Percentiles rank a stretch among this genome's conserved stretches.
These are phyloP conservation scores for Lactifluus rugatus DNA, from an alignment of 768 basidiomycete species.

Conservation along the genomic window DNA sequence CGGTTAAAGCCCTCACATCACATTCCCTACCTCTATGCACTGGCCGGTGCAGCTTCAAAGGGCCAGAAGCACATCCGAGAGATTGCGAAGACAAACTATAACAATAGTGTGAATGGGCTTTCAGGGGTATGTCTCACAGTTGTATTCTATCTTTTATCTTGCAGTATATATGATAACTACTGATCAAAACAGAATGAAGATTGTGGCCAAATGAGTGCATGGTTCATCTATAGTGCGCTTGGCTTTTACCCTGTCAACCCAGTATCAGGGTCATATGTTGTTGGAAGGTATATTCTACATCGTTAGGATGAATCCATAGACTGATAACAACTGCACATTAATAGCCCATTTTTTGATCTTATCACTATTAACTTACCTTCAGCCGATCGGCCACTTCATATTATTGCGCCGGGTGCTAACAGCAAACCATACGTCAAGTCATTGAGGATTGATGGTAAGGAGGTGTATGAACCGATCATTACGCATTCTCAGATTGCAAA, in stretches of 20 bases:
- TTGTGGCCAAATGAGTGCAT: slow-evolving; percentile 85
- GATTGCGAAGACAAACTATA: neutral
- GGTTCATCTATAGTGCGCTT: slow-evolving; percentile 76
- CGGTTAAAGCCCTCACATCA: slow-evolving; percentile 64
- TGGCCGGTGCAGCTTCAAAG: slow-evolving; percentile 61
- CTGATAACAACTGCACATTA: neutral
- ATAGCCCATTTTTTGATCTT: neutral
- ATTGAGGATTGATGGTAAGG: neutral
- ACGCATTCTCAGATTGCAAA: slow-evolving; percentile 48
- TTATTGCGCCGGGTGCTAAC: neutral
- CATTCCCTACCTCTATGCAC: slow-evolving; percentile 72
- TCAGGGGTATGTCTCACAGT: neutral
- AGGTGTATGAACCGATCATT: slow-evolving; percentile 32
- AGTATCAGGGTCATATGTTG: slow-evolving; percentile 31
- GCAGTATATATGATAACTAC: neutral
- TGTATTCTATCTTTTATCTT: neutral
- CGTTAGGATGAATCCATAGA: neutral
- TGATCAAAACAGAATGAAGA: slow-evolving; percentile 58
- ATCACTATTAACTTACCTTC: neutral
- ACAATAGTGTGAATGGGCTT: neutral
- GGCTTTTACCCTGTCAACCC: slow-evolving; percentile 66
- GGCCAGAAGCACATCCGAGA: slow-evolving; percentile 24
- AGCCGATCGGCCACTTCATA: neutral
- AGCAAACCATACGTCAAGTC: neutral
- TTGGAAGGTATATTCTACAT: neutral